Base-by-base conservation (phyloP, 208 protist genomes). In the Wallacemonas collosoma region DNA sequence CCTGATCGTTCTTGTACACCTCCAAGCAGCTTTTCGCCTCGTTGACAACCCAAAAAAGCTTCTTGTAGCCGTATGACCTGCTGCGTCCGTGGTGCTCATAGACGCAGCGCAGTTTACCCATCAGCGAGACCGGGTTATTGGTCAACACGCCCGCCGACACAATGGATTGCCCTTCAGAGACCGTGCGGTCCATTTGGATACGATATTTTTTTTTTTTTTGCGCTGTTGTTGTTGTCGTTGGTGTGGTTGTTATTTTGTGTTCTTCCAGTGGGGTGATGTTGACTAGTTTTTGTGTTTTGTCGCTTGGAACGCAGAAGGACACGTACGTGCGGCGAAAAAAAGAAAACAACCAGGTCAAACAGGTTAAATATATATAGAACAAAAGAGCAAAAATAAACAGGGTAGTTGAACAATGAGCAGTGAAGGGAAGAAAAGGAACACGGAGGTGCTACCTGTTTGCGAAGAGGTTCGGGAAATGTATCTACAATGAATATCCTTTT, bases 1-100 rank as follows among this genome's bases (percentile, higher is more conserved):
- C 79, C 71, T 95, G 89, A 66, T 96, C 92, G 79, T 96, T 95
- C 66, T 91, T 92, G 80, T 94, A 96, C 55, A 95, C 71, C 72
- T 93, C 87, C 7, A 96, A 72, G 45, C 80, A 61, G 3, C 75
- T 64, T 14, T 84, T 75, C 14, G 61, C 54, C 44, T 82, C 77
- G 75, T 92, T 84, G 17, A 95, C 84, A 3, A 96, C 86, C 84
- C 83, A 93, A 71, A 93, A 96, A 9, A 86, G 81, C 64, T 94
- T 94, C 63, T 93, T 93, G 80, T 89, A 96, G 14, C 74, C 70
- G 38, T 67, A 77, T 1, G 91, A 61, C 7, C 70, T 72, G n/a
- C 36, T 72, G 14, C 79, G 80, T 40, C 77, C 84, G 47, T 74
- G 78, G 26, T 79, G 80, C 53, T 87, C 83, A 2, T 88, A 68